Percentiles rank a stretch among this genome's conserved stretches.
Conservation (phyloP, 2,329 filamentous ascomycete genomes). For the Diplodia corticola region DNA sequence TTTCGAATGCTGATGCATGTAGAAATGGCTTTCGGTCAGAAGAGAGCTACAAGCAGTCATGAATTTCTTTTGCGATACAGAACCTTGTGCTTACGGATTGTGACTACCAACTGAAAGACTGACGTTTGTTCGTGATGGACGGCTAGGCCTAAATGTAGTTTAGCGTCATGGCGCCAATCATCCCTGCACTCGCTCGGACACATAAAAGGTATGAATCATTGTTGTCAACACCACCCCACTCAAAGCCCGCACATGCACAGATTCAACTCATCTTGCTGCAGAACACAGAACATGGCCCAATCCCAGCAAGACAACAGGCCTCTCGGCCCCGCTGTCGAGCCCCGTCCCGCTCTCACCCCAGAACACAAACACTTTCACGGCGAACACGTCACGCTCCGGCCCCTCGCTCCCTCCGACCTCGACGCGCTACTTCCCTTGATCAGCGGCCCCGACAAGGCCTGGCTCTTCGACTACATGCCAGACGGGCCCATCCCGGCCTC, state of each 20-base stretch:
- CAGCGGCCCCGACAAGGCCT: conserved; percentile 22
- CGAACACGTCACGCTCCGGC: conserved; percentile 23
- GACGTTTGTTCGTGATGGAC: background rate
- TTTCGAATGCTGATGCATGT: too few species aligned
- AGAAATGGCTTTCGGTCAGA: too few species aligned
- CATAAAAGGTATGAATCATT: background rate
- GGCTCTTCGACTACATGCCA: conserved; percentile 47
- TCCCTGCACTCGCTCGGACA: background rate
- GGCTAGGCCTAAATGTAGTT: background rate
- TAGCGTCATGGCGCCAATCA: background rate
- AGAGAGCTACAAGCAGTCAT: too few species aligned
- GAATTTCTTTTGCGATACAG: too few species aligned
- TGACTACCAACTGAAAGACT: background rate
- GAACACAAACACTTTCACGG: background rate
- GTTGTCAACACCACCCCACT: background rate
- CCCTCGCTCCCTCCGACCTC: conserved; percentile 22
- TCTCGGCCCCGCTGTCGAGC: background rate
- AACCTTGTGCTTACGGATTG: too few species aligned
- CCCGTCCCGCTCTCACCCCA: background rate
- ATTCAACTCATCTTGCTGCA: too few species aligned
- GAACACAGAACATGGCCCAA: background rate
- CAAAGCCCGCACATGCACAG: background rate
- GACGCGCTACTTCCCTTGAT: conserved; percentile 24
- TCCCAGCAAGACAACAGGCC: background rate
- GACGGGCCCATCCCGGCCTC: conserved; percentile 44